Evolutionary conservation across 106 monocot species (phyloP).

Genomic region (Dendrobium huoshanense): DNA sequence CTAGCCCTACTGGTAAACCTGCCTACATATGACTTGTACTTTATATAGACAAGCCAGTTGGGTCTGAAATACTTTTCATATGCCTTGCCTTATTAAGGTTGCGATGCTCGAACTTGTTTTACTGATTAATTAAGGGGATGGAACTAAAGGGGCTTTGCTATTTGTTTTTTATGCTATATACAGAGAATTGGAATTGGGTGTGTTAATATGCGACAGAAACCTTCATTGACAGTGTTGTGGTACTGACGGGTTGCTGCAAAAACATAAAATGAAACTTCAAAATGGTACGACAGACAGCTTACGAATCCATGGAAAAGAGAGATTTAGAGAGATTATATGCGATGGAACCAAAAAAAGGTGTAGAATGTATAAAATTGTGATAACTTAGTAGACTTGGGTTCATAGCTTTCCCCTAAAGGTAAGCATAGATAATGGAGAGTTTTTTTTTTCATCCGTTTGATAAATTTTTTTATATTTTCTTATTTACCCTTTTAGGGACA

Average conservation of each 20-base stretch:
- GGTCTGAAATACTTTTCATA: neutral
- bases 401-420: neutral
- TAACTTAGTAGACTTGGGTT: neutral
- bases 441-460: neutral
- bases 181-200: neutral
- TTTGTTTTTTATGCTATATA: neutral
- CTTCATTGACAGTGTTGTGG: neutral
- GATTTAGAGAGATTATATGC: neutral
- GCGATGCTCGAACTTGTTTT: neutral
- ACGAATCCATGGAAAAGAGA: neutral
- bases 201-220: neutral
- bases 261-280: neutral
- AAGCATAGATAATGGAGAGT: neutral
- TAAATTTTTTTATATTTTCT: neutral
- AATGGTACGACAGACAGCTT: neutral
- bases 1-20: slow-evolving; percentile 68
- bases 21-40: neutral
- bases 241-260: neutral
- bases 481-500: neutral
- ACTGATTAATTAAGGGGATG: neutral
- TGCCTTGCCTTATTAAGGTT: neutral
- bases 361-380: neutral
- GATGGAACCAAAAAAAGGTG: neutral
- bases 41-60: neutral
- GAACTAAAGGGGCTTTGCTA: neutral